These are phyloP conservation scores for Diutina pseudorugosa DNA, from an alignment of 1,139 yeast genomes.

Conservation along the genomic window DNA sequence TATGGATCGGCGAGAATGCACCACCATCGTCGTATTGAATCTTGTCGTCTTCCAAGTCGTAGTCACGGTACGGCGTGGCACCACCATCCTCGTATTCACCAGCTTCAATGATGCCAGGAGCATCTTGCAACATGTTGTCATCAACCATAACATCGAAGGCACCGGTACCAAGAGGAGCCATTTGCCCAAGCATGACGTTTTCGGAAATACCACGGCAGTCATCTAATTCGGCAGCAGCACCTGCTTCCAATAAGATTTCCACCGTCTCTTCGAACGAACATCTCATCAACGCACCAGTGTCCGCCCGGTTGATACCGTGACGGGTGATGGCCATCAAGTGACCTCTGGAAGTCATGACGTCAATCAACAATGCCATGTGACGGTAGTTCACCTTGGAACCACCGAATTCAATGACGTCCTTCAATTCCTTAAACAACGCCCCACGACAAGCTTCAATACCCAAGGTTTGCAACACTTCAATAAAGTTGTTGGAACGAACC, in stretches of 20 bases:
- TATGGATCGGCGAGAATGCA: slow-evolving; percentile 89
- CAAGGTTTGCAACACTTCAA: slow-evolving; percentile 85
- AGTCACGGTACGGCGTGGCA: slow-evolving; percentile 85
- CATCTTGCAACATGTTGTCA: slow-evolving; percentile 62
- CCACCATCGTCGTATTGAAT: slow-evolving; percentile 73
- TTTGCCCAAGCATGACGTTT: slow-evolving; percentile 93
- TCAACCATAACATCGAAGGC: slow-evolving; percentile 94
- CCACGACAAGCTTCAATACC: slow-evolving; percentile 99
- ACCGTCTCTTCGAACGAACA: slow-evolving; percentile 99
- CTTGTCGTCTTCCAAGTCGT: slow-evolving; percentile 67
- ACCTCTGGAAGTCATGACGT: slow-evolving; percentile 98
- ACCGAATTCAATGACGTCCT: slow-evolving; percentile 96
- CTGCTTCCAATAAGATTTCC: slow-evolving; percentile 94
- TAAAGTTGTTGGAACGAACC: slow-evolving; percentile 91
- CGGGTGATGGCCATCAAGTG: slow-evolving; percentile 98
- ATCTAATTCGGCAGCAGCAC: slow-evolving; percentile 94
- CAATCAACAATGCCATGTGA: slow-evolving; percentile 94
- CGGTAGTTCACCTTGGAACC: slow-evolving; percentile 99
- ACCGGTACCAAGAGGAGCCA: slow-evolving; percentile 99
- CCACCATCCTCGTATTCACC: slow-evolving; percentile 58
- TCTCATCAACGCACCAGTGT: slow-evolving; percentile 98
- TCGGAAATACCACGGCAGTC: slow-evolving; percentile 98
- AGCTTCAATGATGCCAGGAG: slow-evolving; percentile 8
- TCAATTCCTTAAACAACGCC: slow-evolving; percentile 84
- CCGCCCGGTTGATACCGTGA: slow-evolving; percentile 98